These are phyloP conservation scores for Chlamydomonas schloesseri DNA, from an alignment of 139 green algal genomes.

Conservation along the genomic window DNA sequence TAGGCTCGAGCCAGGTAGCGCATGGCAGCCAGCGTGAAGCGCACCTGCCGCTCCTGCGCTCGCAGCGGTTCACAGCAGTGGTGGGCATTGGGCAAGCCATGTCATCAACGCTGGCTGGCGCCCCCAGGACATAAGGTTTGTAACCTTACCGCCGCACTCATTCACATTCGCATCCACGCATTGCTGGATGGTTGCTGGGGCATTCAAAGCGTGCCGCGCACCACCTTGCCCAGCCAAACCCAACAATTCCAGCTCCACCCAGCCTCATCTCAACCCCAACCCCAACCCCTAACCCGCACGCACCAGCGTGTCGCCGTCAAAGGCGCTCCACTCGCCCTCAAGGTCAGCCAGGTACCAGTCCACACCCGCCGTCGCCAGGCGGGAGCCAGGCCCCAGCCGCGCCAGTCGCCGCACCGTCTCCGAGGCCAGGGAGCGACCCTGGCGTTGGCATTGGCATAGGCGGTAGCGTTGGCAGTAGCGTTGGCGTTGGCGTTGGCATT, in stretches of 20 bases:
- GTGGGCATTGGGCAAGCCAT: background rate
- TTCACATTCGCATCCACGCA: too few relatives aligned
- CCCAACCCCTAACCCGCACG: background rate
- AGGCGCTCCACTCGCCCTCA: conserved; percentile 71
- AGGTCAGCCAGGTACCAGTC: conserved; percentile 76
- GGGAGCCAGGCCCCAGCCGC: background rate
- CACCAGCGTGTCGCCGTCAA: conserved; percentile 67
- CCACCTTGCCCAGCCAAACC: background rate
- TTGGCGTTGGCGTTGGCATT: too few relatives aligned
- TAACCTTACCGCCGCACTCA: too few relatives aligned
- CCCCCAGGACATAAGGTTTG: too few relatives aligned
- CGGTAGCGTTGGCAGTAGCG: too few relatives aligned
- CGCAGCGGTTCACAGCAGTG: too few relatives aligned
- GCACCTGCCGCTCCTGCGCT: conserved; percentile 60
- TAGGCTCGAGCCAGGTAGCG: conserved; percentile 43
- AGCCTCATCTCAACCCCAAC: too few relatives aligned
- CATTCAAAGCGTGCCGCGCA: too few relatives aligned
- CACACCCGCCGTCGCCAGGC: conserved; percentile 26
- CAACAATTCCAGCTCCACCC: background rate
- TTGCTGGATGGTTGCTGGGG: too few relatives aligned
- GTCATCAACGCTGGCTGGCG: too few relatives aligned
- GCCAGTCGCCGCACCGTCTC: conserved; percentile 45
- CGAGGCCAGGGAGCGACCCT: conserved; percentile 60
- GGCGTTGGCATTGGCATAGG: too few relatives aligned
- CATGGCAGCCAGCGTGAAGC: conserved; percentile 60